Conservation (phyloP, 2,329 filamentous ascomycete species). For the Aspergillus aculeatinus region DNA sequence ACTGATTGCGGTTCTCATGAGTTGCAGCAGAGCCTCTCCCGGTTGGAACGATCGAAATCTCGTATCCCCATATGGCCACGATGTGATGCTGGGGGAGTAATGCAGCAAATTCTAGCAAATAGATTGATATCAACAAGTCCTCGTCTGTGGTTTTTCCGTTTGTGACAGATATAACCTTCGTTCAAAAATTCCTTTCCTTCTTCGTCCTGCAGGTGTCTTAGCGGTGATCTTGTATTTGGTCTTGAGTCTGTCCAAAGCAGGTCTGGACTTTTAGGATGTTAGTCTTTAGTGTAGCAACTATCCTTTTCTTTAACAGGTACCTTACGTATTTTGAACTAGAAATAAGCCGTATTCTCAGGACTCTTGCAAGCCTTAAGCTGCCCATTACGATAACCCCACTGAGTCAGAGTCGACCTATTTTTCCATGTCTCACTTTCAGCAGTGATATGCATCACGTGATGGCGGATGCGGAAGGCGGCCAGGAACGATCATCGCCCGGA, state of each 20-base stretch:
- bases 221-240: background rate
- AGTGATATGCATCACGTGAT: slow-evolving; percentile 16
- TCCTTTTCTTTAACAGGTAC: background rate
- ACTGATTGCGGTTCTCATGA: slow-evolving; percentile 20
- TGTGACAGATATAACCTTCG: background rate
- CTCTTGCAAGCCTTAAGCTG: too few species aligned
- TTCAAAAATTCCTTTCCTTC: background rate
- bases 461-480: slow-evolving; percentile 12
- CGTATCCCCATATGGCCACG: background rate
- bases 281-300: background rate
- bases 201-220: background rate
- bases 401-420: background rate
- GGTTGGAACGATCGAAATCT: background rate
- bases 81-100: background rate
- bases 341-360: too few species aligned
- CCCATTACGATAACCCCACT: too few species aligned
- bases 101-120: background rate
- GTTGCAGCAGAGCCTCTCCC: background rate
- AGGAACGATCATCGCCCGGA: slow-evolving; percentile 9
- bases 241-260: background rate
- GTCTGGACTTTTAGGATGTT: background rate
- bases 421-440: background rate
- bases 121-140: background rate
- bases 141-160: background rate
- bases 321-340: too few species aligned